A percentile compares a stretch with the other conserved stretches of the same genome.
phyloP scores from a whole-genome alignment of 306 rosid genomes.

The Vicia villosa region DNA sequence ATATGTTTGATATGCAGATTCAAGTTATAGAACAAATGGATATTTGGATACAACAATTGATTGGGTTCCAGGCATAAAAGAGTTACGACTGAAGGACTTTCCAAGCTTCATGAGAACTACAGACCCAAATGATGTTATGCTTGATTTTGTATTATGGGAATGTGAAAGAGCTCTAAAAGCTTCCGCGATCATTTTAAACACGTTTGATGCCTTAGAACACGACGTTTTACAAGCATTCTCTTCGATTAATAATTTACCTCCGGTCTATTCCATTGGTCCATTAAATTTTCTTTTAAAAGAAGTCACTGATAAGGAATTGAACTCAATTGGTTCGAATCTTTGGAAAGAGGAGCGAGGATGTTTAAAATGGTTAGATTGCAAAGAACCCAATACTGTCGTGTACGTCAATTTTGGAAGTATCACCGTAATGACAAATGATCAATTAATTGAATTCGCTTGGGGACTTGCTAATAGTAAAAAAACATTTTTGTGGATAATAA shows the following conservation, averaged over 20 bases:
- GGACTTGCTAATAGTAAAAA: slow-evolving; percentile 61
- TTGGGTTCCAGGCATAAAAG: slow-evolving; percentile 67
- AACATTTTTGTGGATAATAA: slow-evolving; percentile 55
- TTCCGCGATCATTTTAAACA: slow-evolving; percentile 62
- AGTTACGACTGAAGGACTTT: slow-evolving; percentile 51
- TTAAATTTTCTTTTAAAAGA: slow-evolving; percentile 39
- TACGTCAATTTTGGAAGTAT: slow-evolving; percentile 79
- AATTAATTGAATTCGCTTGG: slow-evolving; percentile 68
- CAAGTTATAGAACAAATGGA: slow-evolving; percentile 50
- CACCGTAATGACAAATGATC: slow-evolving; percentile 58
- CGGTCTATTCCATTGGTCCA: slow-evolving; percentile 67
- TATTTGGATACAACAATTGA: slow-evolving; percentile 56
- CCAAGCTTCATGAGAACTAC: slow-evolving; percentile 66
- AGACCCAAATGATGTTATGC: slow-evolving; percentile 47
- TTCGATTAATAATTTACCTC: slow-evolving; percentile 37
- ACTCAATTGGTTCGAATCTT: slow-evolving; percentile 53
- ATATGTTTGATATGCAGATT: slow-evolving; percentile 44
- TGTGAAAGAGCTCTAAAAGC: slow-evolving; percentile 44
- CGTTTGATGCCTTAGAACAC: slow-evolving; percentile 55
- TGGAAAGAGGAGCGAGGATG: slow-evolving; percentile 69
- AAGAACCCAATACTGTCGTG: slow-evolving; percentile 48
- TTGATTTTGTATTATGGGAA: not conserved
- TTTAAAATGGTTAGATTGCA: slow-evolving; percentile 58
- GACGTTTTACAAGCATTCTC: slow-evolving; percentile 45
- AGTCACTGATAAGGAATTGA: slow-evolving; percentile 11